Base-by-base conservation (phyloP, 768 basidiomycete genomes). In the Flagelloscypha sp. region DNA sequence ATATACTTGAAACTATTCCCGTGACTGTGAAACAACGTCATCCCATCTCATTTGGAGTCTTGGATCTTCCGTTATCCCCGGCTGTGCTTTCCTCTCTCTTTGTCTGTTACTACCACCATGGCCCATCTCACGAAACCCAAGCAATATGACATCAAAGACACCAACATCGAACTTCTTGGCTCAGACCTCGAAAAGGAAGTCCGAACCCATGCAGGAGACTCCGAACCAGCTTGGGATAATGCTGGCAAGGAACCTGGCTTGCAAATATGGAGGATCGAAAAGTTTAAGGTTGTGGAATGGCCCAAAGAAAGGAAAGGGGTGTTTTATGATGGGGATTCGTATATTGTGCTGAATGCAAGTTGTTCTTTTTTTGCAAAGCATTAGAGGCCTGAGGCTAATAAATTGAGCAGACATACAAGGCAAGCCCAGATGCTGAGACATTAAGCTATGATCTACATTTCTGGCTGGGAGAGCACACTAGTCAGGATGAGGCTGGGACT, bases 311-410 rank as follows among this genome's bases (percentile, higher is more conserved):
- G 62, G 11, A 53, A 59, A 29, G 75, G 78, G 6, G 58, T 58
- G 6, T 79, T 80, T 56, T 81, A 77, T 46, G 66, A 71, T 43
- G 79, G 75, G 1, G 76, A 80, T 52, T 76, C 74, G 2, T 80
- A 79, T 45, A 72, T 81, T 36, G 57, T 79, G n/a, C 55, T 79
- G 20, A 62, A 78, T 49, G 77, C 76, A 43, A 44, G 68, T 53
- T 18, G 22, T 30, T 9, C 17, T n/a, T 29, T 22, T 22, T 19
- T 24, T 27, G 16, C 30, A 7, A 24, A n/a, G 15, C n/a, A 29
- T 13, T 35, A 30, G 35, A n/a, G n/a, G n/a, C n/a, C n/a, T 7
- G 17, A 19, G 13, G 7, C 23, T 32, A 9, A 22, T 18, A 21
- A 9, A 15, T 33, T 19, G 25, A 28, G 6, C 36, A 81, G 78